Evolutionary conservation across 176 grass and related monocot genomes (phyloP), one percentile per base, ranked within the genome.

Genomic region (Areca catechu): DNA sequence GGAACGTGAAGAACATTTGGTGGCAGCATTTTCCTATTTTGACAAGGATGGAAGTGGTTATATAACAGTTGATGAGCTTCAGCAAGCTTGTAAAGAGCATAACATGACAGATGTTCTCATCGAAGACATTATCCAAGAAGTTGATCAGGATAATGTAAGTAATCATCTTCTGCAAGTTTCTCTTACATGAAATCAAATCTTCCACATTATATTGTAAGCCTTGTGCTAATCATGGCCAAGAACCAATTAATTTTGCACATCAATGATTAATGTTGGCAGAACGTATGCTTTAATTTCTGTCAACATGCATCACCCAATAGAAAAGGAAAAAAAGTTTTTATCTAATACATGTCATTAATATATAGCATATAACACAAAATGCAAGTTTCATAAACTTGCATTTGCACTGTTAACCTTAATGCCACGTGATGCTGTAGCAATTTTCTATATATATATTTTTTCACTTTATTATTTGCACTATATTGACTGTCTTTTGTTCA

Each of bases 1-100:
- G 0, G 81, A 89, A 7, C 77, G 81, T 0, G 86, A 89, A 76
- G 86, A 89, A 63, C 86, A 89, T 70, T 73, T 89, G 19, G 62
- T 60, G 1, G 67, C 77, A 0, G 86, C 81, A 0, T 89, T 89
- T 76, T 60, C 74, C 22, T 89, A 72, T 27, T 72, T 72, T 18
- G 70, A 72, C 25, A 72, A 72, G 50, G 70, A 72, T 53, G 24
- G 25, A 22, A 72, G 70, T 53, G 58, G 70, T 16, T 72, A 72
- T 54, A 72, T 72, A 78, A 89, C 86, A 19, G 77, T 89, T 9
- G 86, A 89, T 17, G 86, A 89, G 58, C 86, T 89, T 12, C 81
- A 89, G 81, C 81, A 81, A 20, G 86, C 86, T n/a, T 89, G 86
- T 47, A 77, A 79, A 22, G 81, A 89, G 0, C 86, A 89, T 61